Percentiles rank a stretch among this genome's conserved stretches.
phyloP scores from a whole-genome alignment of 331 rosid species.

The Telfairia occidentalis region DNA sequence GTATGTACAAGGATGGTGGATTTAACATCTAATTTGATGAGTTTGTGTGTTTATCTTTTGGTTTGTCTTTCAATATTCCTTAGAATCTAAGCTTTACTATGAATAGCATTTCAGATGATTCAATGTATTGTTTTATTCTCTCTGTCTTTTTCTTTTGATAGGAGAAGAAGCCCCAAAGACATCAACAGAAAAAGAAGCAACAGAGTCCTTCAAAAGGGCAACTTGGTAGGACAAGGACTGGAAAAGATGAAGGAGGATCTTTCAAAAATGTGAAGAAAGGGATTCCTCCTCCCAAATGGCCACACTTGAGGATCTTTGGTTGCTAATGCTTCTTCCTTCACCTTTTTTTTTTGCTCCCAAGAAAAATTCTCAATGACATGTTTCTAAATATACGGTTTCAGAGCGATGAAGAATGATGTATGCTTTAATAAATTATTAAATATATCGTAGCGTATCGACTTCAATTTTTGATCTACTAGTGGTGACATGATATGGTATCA shows the following conservation, averaged over 20 bases:
- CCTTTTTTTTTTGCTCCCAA: not conserved
- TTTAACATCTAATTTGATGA: not conserved
- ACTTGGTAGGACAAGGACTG: not conserved
- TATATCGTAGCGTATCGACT: not conserved
- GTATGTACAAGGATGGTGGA: too few relatives aligned
- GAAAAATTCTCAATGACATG: not conserved
- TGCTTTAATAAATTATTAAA: not conserved
- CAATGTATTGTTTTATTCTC: not conserved
- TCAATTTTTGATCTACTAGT: not conserved
- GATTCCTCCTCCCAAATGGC: conserved; percentile 7
- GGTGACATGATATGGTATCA: too few relatives aligned
- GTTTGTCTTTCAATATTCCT: not conserved
- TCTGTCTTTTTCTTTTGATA: not conserved
- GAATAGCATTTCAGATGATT: not conserved
- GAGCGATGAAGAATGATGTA: not conserved
- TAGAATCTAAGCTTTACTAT: not conserved
- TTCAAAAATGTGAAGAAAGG: conserved; percentile 6
- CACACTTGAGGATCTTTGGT: conserved; percentile 10
- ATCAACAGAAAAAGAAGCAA: not conserved
- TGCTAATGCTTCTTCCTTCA: not conserved
- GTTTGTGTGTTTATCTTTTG: not conserved
- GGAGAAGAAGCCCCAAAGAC: conserved; percentile 9
- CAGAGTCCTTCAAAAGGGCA: not conserved
- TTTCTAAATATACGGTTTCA: not conserved
- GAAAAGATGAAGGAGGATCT: conserved; percentile 1